Evolutionary conservation across 2,329 filamentous ascomycete genomes (phyloP), one percentile per base, ranked within the genome.

Genomic region (Dactylella cylindrospora): DNA sequence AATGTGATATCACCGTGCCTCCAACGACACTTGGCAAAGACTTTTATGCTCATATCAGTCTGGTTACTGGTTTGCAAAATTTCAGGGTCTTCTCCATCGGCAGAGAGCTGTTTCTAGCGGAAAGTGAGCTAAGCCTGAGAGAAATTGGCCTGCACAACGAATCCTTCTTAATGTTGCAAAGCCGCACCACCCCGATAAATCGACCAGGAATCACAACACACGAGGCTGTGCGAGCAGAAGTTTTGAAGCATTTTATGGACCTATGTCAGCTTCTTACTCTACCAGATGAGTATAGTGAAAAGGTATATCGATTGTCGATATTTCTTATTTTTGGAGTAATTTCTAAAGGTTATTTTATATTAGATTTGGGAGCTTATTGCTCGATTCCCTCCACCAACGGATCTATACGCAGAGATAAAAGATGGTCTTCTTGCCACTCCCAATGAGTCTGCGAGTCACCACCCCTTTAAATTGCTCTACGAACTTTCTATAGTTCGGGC

Each of bases 181-280:
- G 43, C 20, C 57, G 55, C 12, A 55, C 28, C 1, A 54, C 41
- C 5, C 62, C 51, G 13, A 54, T 54, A 3, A 57, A 54, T 8
- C 32, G 51, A 12, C 23, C 32, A 8, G 44, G 46, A 2, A 13
- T 40, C 15, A 51, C 62, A 15, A 65, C 66, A 22, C 61, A 66
- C 22, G 67, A 68, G 36, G 53, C 75, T 28, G 79, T 97, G 2
- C 89, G 97, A 70, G 78, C 81, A 9, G 87, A 91, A 68, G 84
- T 97, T 17, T 76, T 93, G 67, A 79, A 83, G 54, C 87, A 94
- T 71, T 95, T 95, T 69, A 80, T 88, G 49, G 84, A 91, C 62
- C 74, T 98, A 19, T 95, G 93, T 78, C 80, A 82, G 35, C 86
- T 91, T 68, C 77, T 97, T 49, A 82, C 83, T 65, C 80, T 90